Conservation (phyloP, 805 yeast species). For the Ogataea corticis region DNA sequence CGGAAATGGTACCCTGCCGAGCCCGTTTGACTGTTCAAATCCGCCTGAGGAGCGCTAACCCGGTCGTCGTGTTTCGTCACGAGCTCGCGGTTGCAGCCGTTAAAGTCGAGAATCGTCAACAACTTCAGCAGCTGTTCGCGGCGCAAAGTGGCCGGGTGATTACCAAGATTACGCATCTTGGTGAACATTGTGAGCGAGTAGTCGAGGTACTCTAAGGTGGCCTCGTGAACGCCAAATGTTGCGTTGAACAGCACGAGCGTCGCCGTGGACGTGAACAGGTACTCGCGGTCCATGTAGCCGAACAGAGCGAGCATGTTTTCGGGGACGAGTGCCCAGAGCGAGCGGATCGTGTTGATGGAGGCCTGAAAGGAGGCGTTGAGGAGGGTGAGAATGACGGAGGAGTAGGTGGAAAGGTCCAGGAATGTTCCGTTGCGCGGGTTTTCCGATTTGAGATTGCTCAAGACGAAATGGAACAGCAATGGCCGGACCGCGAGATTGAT, state of each 20-base stretch:
- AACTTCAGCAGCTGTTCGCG: slow-evolving; percentile 69
- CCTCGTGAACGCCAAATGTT: slow-evolving; percentile 80
- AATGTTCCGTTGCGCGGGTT: slow-evolving; percentile 40
- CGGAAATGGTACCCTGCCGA: not conserved
- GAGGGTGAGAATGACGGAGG: slow-evolving; percentile 65
- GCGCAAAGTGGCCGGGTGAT: slow-evolving; percentile 76
- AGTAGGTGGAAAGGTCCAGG: slow-evolving; percentile 65
- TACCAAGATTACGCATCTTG: slow-evolving; percentile 74
- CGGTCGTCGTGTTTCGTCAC: slow-evolving; percentile 59
- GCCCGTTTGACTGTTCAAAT: slow-evolving; percentile 18
- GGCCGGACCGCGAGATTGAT: slow-evolving; percentile 79
- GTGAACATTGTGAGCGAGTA: slow-evolving; percentile 71
- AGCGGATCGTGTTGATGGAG: slow-evolving; percentile 70
- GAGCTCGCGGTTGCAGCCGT: slow-evolving; percentile 59
- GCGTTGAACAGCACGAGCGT: slow-evolving; percentile 73
- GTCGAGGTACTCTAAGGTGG: slow-evolving; percentile 68
- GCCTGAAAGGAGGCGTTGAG: slow-evolving; percentile 80
- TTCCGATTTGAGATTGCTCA: slow-evolving; percentile 53
- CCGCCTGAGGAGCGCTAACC: slow-evolving; percentile 27
- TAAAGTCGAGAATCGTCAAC: slow-evolving; percentile 65
- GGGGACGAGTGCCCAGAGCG: slow-evolving; percentile 72
- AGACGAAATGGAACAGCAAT: slow-evolving; percentile 70
- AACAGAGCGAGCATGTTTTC: slow-evolving; percentile 82
- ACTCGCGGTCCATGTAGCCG: slow-evolving; percentile 87
- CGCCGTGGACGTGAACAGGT: slow-evolving; percentile 73